Base-by-base conservation (phyloP, 148 eudicot genomes). In the Rheum nobile region DNA sequence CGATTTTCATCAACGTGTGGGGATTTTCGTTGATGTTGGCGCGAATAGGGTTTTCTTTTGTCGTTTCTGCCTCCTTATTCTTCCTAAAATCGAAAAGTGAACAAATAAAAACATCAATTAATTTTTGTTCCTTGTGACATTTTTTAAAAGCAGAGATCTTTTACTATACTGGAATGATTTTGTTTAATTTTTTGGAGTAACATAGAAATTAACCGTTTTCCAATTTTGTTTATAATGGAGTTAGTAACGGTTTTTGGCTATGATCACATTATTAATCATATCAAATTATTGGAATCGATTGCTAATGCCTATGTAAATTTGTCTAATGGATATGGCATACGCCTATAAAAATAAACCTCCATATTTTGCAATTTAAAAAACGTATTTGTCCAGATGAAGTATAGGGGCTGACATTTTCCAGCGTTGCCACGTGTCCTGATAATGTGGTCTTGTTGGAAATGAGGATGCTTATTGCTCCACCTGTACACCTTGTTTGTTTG, bases 1-100 rank as follows among this genome's bases (percentile, higher is more conserved):
- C 34, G 70, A 32, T 28, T 65, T 65, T 34, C 39, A 65, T 32
- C 41, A 13, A 31, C 21, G 32, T 65, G 70, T 17, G 39, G 39
- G 70, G 70, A 31, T 65, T 65, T 29, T 65, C 39, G 21, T 65
- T 65, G 38, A 5, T 31, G 70, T 65, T 65, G 70, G 70, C 70
- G 70, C 70, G 39, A 65, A 65, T 65, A 31, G 70, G 70, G 21
- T 65, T 34, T 65, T 32, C 70, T 4, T 65, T 65, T 65, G 41
- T 65, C 70, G 70, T 65, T 65, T 26, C 13, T 29, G 16, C 1
- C 6, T 24, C 31, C 21, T 55, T 28, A 8, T 57, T 16, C 32
- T 26, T n/a, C n/a, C n/a, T n/a, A 35, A 21, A 22, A 22, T 21
- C 12, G 29, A 54, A 52, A 21, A 54, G 13, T 22, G 12, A 54